These are phyloP conservation scores for Saccharomyces uvarum DNA, from an alignment of 1,139 yeast genomes.

Conservation along the genomic window DNA sequence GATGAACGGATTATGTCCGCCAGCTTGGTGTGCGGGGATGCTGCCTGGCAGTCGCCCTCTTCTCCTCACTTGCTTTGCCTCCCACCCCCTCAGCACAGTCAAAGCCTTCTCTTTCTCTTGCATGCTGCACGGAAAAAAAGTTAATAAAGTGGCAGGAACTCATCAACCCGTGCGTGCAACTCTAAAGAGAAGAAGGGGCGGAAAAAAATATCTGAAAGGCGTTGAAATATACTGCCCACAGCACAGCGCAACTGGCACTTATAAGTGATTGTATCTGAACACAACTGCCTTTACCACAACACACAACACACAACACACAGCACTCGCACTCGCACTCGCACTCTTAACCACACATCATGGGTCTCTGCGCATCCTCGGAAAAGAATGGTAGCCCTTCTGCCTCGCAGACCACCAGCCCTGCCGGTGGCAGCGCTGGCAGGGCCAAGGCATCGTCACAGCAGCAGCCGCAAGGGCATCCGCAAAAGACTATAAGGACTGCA, in stretches of 20 bases:
- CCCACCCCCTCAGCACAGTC: background rate
- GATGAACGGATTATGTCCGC: background rate
- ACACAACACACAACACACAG: too few relatives aligned
- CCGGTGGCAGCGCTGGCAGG: background rate
- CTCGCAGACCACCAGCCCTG: background rate
- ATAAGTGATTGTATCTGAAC: background rate
- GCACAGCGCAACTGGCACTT: background rate
- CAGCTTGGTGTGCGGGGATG: background rate
- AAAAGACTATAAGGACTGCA: background rate
- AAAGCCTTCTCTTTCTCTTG: background rate
- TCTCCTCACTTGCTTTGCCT: background rate
- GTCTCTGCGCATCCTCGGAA: conserved; percentile 1
- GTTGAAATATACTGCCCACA: background rate
- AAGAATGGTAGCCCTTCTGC: background rate
- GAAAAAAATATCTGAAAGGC: background rate
- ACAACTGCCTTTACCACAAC: background rate
- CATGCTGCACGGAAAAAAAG: background rate
- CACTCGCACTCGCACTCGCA: background rate
- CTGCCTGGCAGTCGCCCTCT: background rate
- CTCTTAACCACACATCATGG: background rate
- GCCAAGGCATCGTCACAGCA: background rate
- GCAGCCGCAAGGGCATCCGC: background rate
- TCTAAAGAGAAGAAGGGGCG: background rate
- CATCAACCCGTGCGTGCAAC: background rate
- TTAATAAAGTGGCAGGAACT: background rate